These are phyloP conservation scores for Alternaria brassicae DNA, from an alignment of 2,329 filamentous ascomycete species.

Conservation along the genomic window DNA sequence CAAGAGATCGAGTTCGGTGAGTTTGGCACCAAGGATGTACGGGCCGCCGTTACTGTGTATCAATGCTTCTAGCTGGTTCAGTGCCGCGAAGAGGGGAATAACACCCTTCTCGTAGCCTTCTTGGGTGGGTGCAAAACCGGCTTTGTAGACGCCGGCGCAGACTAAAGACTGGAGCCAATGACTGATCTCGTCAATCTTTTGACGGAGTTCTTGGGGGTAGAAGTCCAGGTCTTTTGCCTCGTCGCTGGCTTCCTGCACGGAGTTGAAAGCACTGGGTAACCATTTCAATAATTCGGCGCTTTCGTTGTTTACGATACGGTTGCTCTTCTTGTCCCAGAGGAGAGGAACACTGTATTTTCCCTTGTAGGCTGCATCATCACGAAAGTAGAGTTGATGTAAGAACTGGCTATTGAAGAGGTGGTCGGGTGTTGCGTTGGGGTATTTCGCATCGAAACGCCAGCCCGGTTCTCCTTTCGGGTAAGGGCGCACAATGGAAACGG, in stretches of 20 bases:
- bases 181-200: slow-evolving; percentile 60
- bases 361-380: slow-evolving; percentile 65
- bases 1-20: slow-evolving; percentile 68
- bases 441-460: slow-evolving; percentile 66
- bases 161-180: slow-evolving; percentile 64
- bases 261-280: slow-evolving; percentile 64
- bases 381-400: slow-evolving; percentile 69
- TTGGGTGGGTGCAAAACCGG: slow-evolving; percentile 65
- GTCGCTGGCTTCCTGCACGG: slow-evolving; percentile 52
- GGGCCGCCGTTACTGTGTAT: slow-evolving; percentile 58
- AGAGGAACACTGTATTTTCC: slow-evolving; percentile 67
- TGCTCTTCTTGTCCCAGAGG: slow-evolving; percentile 67
- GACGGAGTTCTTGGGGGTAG: slow-evolving; percentile 60
- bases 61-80: slow-evolving; percentile 65
- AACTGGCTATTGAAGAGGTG: slow-evolving; percentile 65
- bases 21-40: slow-evolving; percentile 61
- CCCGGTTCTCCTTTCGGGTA: slow-evolving; percentile 71
- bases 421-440: slow-evolving; percentile 67
- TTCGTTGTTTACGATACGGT: slow-evolving; percentile 68
- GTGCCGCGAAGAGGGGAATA: slow-evolving; percentile 63
- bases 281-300: slow-evolving; percentile 65
- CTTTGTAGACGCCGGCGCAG: slow-evolving; percentile 67
- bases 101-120: slow-evolving; percentile 63
- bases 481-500: slow-evolving; percentile 66
- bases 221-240: slow-evolving; percentile 55